A percentile compares a stretch with the other conserved stretches of the same genome.
Conservation (phyloP, 108 stramenopile genomes). For the Nitzschia palea region DNA sequence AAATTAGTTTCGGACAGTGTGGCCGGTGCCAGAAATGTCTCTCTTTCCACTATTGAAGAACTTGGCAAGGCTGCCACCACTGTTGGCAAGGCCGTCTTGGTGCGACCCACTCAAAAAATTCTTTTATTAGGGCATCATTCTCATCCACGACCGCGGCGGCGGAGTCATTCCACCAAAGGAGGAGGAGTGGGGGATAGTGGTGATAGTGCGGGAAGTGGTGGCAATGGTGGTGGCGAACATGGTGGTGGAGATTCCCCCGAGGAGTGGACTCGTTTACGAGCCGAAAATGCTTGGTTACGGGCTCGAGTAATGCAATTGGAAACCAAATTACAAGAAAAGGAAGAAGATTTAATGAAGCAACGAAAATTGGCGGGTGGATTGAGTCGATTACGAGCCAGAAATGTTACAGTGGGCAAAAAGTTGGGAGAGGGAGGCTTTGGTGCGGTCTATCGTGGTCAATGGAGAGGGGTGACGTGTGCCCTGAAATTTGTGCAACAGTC, state of each 20-base stretch:
- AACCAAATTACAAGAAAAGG: neutral
- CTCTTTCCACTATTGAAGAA: neutral
- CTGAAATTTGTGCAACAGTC: conserved; percentile 16
- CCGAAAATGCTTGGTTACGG: conserved; percentile 7
- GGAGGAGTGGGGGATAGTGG: too few species aligned
- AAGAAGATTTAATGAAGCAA: conserved; percentile 2
- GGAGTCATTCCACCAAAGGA: too few species aligned
- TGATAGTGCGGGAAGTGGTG: too few species aligned
- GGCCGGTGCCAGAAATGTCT: neutral
- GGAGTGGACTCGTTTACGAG: too few species aligned
- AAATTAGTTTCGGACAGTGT: neutral
- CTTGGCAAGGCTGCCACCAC: neutral
- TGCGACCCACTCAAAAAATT: too few species aligned
- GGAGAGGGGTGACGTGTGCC: conserved; percentile 18
- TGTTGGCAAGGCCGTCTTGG: too few species aligned
- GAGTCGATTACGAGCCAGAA: conserved; percentile 3
- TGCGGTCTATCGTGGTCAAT: conserved; percentile 11
- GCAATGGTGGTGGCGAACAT: too few species aligned
- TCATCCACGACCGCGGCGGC: too few species aligned
- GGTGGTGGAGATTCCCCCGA: too few species aligned
- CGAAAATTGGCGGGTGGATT: conserved; percentile 1
- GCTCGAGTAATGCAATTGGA: neutral
- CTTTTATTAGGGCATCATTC: too few species aligned
- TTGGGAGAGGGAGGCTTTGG: conserved; percentile 18
- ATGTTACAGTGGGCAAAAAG: conserved; percentile 16